phyloP scores from a whole-genome alignment of 345 rosid genomes.

The Pistacia vera region DNA sequence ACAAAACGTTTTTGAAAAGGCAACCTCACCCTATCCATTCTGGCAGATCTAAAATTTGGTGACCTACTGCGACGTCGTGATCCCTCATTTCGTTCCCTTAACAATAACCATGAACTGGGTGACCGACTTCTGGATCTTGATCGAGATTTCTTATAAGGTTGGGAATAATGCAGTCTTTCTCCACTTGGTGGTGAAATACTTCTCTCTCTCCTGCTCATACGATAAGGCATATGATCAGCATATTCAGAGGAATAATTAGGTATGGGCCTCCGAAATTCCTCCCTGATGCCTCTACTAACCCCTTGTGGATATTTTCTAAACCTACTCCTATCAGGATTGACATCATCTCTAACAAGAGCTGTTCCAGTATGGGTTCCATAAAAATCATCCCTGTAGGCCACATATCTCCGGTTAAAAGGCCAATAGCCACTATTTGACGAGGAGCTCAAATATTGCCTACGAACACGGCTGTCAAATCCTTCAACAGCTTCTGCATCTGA shows the following conservation, averaged over 20 bases:
- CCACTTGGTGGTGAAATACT: conserved; percentile 41
- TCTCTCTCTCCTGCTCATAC: conserved; percentile 45
- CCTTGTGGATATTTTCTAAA: conserved; percentile 38
- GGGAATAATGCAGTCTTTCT: conserved; percentile 32
- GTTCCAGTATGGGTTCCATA: conserved; percentile 25
- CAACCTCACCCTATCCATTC: conserved; percentile 39
- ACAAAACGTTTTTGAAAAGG: conserved; percentile 47
- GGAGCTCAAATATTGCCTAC: conserved; percentile 37
- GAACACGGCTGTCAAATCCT: conserved; percentile 34
- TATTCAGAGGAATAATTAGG: conserved; percentile 30
- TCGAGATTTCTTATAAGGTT: conserved; percentile 31
- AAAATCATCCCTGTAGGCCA: conserved; percentile 28
- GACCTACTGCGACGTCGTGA: conserved; percentile 45
- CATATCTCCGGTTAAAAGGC: conserved; percentile 29
- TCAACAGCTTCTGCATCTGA: conserved; percentile 26
- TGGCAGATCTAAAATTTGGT: conserved; percentile 39
- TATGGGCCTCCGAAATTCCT: conserved; percentile 33
- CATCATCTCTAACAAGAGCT: conserved; percentile 30
- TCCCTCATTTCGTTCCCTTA: conserved; percentile 36
- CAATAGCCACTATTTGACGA: conserved; percentile 32
- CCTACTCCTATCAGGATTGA: conserved; percentile 38
- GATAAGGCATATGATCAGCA: conserved; percentile 33
- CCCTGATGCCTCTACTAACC: conserved; percentile 30
- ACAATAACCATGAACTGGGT: conserved; percentile 30
- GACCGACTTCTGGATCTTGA: conserved; percentile 59